These are phyloP conservation scores for Rhizopogon hawkerae DNA, from an alignment of 1,284 basidiomycete species.

Conservation along the genomic window DNA sequence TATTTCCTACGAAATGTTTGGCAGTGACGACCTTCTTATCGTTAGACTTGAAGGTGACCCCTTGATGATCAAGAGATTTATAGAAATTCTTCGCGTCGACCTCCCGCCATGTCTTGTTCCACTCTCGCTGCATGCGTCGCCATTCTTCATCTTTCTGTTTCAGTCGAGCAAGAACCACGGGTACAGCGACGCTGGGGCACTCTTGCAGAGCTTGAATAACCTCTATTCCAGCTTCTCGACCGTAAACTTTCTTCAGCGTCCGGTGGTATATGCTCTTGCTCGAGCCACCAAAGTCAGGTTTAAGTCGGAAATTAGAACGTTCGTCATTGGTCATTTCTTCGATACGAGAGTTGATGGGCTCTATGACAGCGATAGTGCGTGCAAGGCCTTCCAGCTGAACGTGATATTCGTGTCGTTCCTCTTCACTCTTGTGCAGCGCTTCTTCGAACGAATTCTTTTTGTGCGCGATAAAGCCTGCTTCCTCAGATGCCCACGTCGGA, in stretches of 20 bases:
- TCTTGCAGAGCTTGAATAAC: constrained; percentile 91
- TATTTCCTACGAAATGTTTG: constrained; percentile 84
- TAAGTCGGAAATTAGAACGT: constrained; percentile 75
- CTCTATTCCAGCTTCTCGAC: constrained; percentile 73
- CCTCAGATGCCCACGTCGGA: constrained; percentile 96
- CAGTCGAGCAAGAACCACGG: constrained; percentile 84
- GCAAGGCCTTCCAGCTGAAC: constrained; percentile 91
- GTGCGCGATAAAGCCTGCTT: constrained; percentile 88
- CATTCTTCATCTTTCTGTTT: constrained; percentile 98
- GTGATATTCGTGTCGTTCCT: constrained; percentile 98
- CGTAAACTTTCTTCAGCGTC: constrained; percentile 94
- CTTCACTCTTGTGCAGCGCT: constrained; percentile 92
- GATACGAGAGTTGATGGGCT: constrained; percentile 83
- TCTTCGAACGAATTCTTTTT: constrained; percentile 98
- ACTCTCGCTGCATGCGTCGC: constrained; percentile 90
- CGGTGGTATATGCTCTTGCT: constrained; percentile 89
- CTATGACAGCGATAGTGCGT: constrained; percentile 87
- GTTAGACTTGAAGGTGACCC: constrained; percentile 87
- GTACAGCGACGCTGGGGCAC: constrained; percentile 82
- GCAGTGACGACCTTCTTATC: constrained; percentile 95
- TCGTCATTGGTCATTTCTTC: constrained; percentile 89
- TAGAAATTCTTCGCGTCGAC: constrained; percentile 97
- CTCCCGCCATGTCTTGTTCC: constrained; percentile 96
- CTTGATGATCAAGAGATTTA: constrained; percentile 95
- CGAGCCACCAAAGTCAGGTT: constrained; percentile 83